These are phyloP conservation scores for Conoideocrella luteorostrata DNA, from an alignment of 2,329 filamentous ascomycete species.

Conservation along the genomic window DNA sequence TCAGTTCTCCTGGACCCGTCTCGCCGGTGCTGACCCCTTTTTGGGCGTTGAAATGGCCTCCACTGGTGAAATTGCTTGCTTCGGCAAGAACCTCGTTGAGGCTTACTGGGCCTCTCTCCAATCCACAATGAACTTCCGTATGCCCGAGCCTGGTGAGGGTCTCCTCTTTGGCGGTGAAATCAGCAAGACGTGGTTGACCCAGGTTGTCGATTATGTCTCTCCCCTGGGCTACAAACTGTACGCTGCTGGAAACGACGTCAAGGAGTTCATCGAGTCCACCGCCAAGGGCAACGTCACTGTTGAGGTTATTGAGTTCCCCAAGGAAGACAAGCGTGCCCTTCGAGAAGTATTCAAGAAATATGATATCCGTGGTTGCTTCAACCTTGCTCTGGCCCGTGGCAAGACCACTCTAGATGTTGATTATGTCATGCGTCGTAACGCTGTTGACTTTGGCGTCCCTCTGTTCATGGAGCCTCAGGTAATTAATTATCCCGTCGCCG, in stretches of 20 bases:
- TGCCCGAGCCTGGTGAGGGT: conserved; percentile 90
- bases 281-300: conserved; percentile 63
- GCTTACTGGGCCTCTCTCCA: conserved; percentile 97
- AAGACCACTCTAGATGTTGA: conserved; percentile 86
- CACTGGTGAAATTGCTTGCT: conserved; percentile 98
- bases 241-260: conserved; percentile 75
- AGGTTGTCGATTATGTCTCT: conserved; percentile 78
- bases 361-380: conserved; percentile 93
- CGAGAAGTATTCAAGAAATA: conserved; percentile 96
- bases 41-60: conserved; percentile 96
- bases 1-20: conserved; percentile 97
- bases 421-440: conserved; percentile 97
- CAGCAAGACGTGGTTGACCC: conserved; percentile 62
- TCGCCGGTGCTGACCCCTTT: conserved; percentile 95
- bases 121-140: conserved; percentile 98
- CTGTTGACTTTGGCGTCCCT: conserved; percentile 95
- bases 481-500: no score
- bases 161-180: conserved; percentile 88
- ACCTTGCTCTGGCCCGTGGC: conserved; percentile 76
- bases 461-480: conserved; percentile 98
- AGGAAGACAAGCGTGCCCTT: conserved; percentile 88
- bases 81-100: conserved; percentile 90
- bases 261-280: conserved; percentile 70
- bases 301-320: conserved; percentile 94
- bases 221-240: conserved; percentile 94